Base-by-base conservation (phyloP, 202 grass and related monocot species). In the Setaria viridis region DNA sequence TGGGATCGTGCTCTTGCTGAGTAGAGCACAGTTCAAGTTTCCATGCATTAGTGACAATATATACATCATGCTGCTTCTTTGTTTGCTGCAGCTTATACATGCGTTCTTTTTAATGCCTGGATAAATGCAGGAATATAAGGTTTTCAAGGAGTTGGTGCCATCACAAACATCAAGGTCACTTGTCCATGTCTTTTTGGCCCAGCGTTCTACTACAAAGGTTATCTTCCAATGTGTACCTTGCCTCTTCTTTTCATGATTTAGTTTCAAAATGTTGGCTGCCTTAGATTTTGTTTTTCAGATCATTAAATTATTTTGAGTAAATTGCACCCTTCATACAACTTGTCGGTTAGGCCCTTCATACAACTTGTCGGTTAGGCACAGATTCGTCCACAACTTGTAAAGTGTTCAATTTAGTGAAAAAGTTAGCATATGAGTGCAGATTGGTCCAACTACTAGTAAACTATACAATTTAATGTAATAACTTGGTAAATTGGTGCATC, bases 111-210 rank as follows among this genome's bases (percentile, higher is more conserved):
- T 53, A 32, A 46, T 6, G 6, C 37, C 75, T 79, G 35, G 67
- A 63, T 73, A 73, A 91, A 74, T 81, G 75, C 88, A 99, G 97
- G 97, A 99, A 90, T 81, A 77, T 49, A 92, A 87, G 70, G 46
- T 99, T 83, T 99, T 99, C 80, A 99, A 93, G 70, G 93, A 94
- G 32, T 54, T 99, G 76, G 97, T 99, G 47, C 50, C 88, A 41
- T 88, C 91, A 85, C 79, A 79, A 80, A 99, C 97, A 80, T 89
- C 91, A 79, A 99, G 42, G 76, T 90, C 93, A 29, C 93, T 94
- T 86, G 97, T 99, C 66, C 97, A 99, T 88, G 72, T 88, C n/a
- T 99, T 96, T 77, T 94, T 99, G 49, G 90, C 97, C 11, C 97
- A 99, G 62, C 92, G 93, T n/a, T 87, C 85, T 39, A 99, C 93